phyloP scores from a whole-genome alignment of 1,284 basidiomycete species.

The Pterulicium gracile region DNA sequence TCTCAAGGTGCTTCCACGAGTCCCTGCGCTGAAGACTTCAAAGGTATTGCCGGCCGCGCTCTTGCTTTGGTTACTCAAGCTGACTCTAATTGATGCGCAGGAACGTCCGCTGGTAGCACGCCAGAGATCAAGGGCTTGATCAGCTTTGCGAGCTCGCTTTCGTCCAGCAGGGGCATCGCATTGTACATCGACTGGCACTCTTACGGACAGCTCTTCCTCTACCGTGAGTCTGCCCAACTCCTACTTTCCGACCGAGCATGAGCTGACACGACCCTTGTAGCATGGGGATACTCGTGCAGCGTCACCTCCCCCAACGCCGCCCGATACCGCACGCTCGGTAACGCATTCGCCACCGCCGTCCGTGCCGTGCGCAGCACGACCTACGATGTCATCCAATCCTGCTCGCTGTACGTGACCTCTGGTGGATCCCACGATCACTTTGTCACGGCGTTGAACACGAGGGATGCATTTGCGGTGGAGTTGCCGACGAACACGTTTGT shows the following conservation, averaged over 20 bases:
- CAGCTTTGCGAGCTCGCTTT: neutral
- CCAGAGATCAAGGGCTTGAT: neutral
- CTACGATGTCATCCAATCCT: neutral
- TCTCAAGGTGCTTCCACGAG: neutral
- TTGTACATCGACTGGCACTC: neutral
- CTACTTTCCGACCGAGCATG: too few species aligned
- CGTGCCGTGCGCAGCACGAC: neutral
- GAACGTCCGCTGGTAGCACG: neutral
- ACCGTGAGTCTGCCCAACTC: neutral
- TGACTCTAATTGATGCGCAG: too few species aligned
- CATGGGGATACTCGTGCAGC: neutral
- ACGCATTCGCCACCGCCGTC: neutral
- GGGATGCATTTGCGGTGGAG: neutral
- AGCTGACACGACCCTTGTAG: too few species aligned
- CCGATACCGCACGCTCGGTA: neutral
- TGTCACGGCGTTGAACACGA: neutral
- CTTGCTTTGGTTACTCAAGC: too few species aligned
- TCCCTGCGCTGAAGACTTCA: constrained; percentile 2
- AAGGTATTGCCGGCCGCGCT: too few species aligned
- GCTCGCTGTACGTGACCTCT: neutral
- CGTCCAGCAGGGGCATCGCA: neutral
- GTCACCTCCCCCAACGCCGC: neutral
- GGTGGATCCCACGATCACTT: neutral
- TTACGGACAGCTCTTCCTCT: constrained; percentile 1
- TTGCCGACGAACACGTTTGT: neutral